A percentile compares a stretch with the other conserved stretches of the same genome.
phyloP scores from a whole-genome alignment of 352 stramenopile species.

The Phytophthora tentaculata region DNA sequence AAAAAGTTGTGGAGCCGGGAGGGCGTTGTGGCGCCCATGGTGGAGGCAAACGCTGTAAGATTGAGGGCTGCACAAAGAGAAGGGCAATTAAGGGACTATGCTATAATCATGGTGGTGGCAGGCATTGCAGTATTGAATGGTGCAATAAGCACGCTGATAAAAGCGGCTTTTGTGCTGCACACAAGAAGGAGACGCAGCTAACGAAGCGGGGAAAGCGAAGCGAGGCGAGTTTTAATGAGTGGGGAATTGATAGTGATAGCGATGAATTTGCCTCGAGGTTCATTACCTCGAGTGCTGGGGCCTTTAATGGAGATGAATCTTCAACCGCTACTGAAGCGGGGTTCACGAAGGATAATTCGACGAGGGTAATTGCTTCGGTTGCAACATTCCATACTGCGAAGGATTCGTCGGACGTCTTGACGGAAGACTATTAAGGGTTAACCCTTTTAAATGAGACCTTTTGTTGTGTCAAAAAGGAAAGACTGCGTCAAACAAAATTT shows the following conservation, averaged over 20 bases:
- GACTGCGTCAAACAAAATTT: too few relatives aligned
- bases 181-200: conserved; percentile 20
- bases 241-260: conserved; percentile 12
- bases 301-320: neutral
- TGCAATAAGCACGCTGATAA: conserved; percentile 11
- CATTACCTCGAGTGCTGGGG: neutral
- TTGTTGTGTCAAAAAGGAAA: too few relatives aligned
- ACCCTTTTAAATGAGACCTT: too few relatives aligned
- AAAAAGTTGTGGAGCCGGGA: conserved; percentile 29
- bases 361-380: neutral
- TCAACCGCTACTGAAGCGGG: neutral
- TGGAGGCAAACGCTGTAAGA: conserved; percentile 26
- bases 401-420: neutral
- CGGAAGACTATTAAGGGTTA: neutral
- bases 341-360: neutral
- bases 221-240: neutral
- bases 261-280: neutral
- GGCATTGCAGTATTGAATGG: conserved; percentile 21
- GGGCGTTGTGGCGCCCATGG: conserved; percentile 27
- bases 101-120: conserved; percentile 21
- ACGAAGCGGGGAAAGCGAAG: conserved; percentile 6
- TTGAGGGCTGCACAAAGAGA: conserved; percentile 28
- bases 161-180: conserved; percentile 19
- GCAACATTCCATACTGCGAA: too few relatives aligned
- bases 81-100: conserved; percentile 18